Evolutionary conservation across 768 basidiomycete genomes (phyloP).

Genomic region (Exidia glandulosa): DNA sequence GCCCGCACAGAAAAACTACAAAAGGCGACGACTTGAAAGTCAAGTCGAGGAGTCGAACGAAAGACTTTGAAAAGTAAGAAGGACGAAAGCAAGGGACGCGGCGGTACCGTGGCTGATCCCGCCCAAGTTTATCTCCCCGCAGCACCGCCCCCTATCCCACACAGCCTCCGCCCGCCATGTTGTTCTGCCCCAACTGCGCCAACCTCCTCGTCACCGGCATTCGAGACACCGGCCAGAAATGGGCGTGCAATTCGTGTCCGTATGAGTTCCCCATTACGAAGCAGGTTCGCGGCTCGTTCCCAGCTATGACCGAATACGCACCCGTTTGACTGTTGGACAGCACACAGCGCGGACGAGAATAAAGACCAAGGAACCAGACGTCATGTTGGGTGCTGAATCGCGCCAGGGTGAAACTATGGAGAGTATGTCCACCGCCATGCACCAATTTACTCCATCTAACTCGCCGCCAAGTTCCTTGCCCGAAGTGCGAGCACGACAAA

Average conservation of each 20-base stretch:
- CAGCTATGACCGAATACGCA: neutral
- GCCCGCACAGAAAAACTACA: neutral
- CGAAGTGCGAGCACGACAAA: constrained; percentile 72
- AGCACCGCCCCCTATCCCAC: neutral
- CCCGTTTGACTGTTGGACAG: constrained; percentile 24
- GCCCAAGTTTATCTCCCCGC: neutral
- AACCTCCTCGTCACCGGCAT: constrained; percentile 74
- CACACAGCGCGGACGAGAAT: constrained; percentile 85
- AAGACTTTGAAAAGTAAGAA: neutral
- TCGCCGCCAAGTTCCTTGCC: constrained; percentile 36
- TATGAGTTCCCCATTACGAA: constrained; percentile 91
- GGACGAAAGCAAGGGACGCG: neutral
- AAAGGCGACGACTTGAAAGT: neutral
- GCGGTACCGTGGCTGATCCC: neutral
- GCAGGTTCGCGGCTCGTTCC: constrained; percentile 37
- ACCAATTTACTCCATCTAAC: neutral
- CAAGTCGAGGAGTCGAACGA: neutral
- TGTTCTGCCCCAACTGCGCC: constrained; percentile 91
- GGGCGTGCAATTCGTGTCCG: constrained; percentile 87
- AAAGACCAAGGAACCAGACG: constrained; percentile 86
- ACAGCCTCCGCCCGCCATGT: constrained; percentile 33
- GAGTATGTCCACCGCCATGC: constrained; percentile 32
- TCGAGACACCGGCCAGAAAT: constrained; percentile 78
- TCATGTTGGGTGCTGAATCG: constrained; percentile 87
- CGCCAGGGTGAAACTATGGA: constrained; percentile 88